Base-by-base conservation (phyloP, 2,329 filamentous ascomycete genomes). In the Trichoderma lentiforme region DNA sequence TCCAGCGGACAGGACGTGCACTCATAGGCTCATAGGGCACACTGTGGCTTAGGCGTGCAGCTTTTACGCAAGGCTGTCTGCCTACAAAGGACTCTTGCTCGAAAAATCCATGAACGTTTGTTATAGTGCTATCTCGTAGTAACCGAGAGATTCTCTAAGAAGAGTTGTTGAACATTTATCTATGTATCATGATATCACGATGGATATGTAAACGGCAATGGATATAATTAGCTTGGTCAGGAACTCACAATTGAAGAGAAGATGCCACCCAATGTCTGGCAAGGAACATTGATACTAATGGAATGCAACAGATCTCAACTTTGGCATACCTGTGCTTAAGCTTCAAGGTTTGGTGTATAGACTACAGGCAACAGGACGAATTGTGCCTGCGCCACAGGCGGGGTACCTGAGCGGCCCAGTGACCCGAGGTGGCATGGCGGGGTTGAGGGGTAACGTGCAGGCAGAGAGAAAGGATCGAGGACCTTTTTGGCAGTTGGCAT, bases 361-460 rank as follows among this genome's bases (percentile, higher is more conserved):
- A 51, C 24, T 51, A 51, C 43, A 12, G 43, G 2, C 1, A 51
- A n/a, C 18, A 30, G 18, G 43, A 30, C 18, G 26, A 15, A 15
- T 57, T 67, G 67, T 62, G 67, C 71, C 58, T 70, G 71, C 66
- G 66, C 67, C 66, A 72, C 71, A 72, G 71, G 71, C 71, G 71
- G 71, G 71, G 71, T 61, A 70, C 39, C 51, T 64, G 58, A 64
- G 32, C 58, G 58, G 58, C 32, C 51, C 58, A 63, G 57, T 53
- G 36, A 18, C 28, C 39, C n/a, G 64, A 56, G 57, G 32, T 36
- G 71, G 71, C 58, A 72, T 72, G 64, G 70, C 71, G 71, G 71
- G 70, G 70, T 71, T 61, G 70, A 71, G 70, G 70, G 71, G 71
- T 68, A 69, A 63, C 43, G 2, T 30, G 43, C 43, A 43, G 63